Evolutionary conservation across 2,329 filamentous ascomycete genomes (phyloP).

Genomic region (Colletotrichum simmondsii): DNA sequence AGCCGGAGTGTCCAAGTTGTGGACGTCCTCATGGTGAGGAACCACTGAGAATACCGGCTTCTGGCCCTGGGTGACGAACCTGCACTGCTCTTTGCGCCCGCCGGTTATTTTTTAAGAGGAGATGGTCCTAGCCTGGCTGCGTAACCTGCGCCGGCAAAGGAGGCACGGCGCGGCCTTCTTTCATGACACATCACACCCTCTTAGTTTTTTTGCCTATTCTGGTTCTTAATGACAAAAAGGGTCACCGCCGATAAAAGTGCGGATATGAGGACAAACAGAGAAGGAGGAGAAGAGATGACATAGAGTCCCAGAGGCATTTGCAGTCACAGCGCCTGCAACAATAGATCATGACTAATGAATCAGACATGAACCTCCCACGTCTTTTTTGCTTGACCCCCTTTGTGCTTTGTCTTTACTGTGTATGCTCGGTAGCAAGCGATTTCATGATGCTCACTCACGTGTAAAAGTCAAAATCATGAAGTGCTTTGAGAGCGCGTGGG

Average conservation of each 20-base stretch:
- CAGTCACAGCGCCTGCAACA: slow-evolving; percentile 13
- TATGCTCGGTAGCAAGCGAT: not conserved
- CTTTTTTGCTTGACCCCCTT: not conserved
- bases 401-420: not conserved
- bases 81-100: slow-evolving; percentile 23
- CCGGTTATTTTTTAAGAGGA: not conserved
- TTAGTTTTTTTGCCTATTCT: slow-evolving; percentile 12
- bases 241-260: slow-evolving; percentile 7
- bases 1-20: not conserved
- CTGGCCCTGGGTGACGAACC: not conserved
- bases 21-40: not conserved
- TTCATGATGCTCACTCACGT: no score
- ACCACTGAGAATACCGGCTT: not conserved
- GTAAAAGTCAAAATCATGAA: no score
- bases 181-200: slow-evolving; percentile 3
- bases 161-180: slow-evolving; percentile 32
- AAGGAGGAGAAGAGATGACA: not conserved
- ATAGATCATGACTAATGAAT: slow-evolving; percentile 34
- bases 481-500: no score
- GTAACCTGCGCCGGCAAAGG: slow-evolving; percentile 37
- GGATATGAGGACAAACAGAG: not conserved
- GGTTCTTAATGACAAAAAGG: slow-evolving; percentile 17
- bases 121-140: slow-evolving; percentile 34
- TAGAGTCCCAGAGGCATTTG: slow-evolving; percentile 22
- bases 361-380: slow-evolving; percentile 10